Conservation (phyloP, 768 basidiomycete genomes). For the Lentinula edodes region DNA sequence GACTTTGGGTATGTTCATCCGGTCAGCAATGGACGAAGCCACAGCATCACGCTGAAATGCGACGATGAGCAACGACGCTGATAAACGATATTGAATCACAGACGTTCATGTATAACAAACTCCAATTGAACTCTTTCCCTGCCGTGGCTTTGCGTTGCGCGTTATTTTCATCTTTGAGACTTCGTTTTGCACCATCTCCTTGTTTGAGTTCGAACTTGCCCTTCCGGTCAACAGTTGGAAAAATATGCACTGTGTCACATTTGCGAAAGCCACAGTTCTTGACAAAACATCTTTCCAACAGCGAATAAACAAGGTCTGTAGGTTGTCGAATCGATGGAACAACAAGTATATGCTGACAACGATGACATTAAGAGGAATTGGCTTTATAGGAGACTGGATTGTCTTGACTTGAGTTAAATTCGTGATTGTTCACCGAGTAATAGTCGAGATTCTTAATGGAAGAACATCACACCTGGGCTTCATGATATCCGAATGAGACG, state of each 20-base stretch:
- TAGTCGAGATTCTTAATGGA: conserved; percentile 5
- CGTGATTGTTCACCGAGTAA: not conserved
- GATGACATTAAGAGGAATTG: not conserved
- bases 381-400: not conserved
- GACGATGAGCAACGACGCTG: conserved; percentile 15
- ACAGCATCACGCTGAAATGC: conserved; percentile 81
- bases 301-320: no score
- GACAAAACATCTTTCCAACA: no score
- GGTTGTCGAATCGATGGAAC: no score
- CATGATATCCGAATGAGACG: not conserved
- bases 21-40: conserved; percentile 80
- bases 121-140: conserved; percentile 86
- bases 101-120: conserved; percentile 96
- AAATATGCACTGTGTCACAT: conserved; percentile 87
- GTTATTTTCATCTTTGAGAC: conserved; percentile 55
- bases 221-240: conserved; percentile 74
- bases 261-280: no score
- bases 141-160: conserved; percentile 62
- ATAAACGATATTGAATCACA: conserved; percentile 28
- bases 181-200: conserved; percentile 37
- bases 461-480: not conserved
- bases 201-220: conserved; percentile 39
- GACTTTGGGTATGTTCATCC: conserved; percentile 82
- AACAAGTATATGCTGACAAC: no score
- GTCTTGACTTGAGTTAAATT: not conserved